phyloP scores from a whole-genome alignment of 257 asterid genomes.

The Leptodermis oblonga region DNA sequence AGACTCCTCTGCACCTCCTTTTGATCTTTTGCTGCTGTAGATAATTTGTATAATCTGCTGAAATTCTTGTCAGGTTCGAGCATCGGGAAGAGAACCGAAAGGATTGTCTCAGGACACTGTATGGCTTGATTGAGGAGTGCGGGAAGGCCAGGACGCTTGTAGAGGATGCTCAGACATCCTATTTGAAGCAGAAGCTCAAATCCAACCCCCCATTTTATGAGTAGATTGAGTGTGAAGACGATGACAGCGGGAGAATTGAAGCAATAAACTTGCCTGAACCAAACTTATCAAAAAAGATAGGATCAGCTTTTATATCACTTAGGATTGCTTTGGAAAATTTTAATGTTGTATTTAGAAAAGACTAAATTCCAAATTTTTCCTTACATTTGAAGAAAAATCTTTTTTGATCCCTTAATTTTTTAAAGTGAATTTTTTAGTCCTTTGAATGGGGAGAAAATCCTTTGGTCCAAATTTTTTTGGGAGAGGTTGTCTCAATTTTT shows the following conservation, averaged over 20 bases:
- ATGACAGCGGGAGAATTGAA: constrained; percentile 26
- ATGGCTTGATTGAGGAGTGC: constrained; percentile 74
- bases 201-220: constrained; percentile 81
- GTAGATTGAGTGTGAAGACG: constrained; percentile 56
- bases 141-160: constrained; percentile 66
- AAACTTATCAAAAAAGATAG: not conserved
- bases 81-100: constrained; percentile 93
- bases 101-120: constrained; percentile 86
- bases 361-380: no score
- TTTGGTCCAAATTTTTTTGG: no score
- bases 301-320: not conserved
- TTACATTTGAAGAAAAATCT: no score
- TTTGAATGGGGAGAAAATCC: no score
- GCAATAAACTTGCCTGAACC: constrained; percentile 24
- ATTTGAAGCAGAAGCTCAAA: constrained; percentile 63
- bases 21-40: constrained; percentile 2
- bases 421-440: no score
- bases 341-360: no score
- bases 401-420: no score
- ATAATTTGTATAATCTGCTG: not conserved
- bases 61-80: constrained; percentile 49
- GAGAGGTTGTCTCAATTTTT: no score
- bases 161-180: constrained; percentile 54
- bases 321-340: no score
- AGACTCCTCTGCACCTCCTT: not conserved